Evolutionary conservation across 2,329 filamentous ascomycete genomes (phyloP).

Genomic region (Colletotrichum costaricense): DNA sequence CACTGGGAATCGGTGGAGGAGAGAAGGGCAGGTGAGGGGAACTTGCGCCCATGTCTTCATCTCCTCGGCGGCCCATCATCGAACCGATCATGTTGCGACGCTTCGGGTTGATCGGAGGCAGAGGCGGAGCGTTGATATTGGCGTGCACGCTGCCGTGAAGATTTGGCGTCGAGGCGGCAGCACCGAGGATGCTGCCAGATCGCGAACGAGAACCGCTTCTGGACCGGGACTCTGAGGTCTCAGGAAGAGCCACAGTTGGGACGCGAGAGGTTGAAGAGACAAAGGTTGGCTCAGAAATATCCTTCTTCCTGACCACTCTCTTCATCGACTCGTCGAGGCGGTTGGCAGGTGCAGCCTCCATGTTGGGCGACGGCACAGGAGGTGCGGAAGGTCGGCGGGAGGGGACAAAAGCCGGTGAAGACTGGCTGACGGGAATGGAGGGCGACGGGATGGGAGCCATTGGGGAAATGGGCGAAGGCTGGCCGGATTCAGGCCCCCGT

Average conservation of each 20-base stretch:
- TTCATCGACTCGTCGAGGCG: constrained; percentile 52
- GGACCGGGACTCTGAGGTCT: constrained; percentile 44
- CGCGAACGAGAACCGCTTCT: constrained; percentile 52
- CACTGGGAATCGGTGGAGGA: constrained; percentile 2
- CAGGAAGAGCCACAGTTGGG: constrained; percentile 53
- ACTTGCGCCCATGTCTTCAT: constrained; percentile 46
- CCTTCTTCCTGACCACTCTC: constrained; percentile 56
- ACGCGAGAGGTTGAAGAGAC: constrained; percentile 58
- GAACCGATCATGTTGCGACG: constrained; percentile 57
- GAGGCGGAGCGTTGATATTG: constrained; percentile 54
- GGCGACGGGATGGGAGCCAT: constrained; percentile 48
- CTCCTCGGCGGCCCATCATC: constrained; percentile 48
- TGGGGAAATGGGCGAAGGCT: constrained; percentile 59
- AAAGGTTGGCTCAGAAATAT: constrained; percentile 64
- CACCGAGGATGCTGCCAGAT: constrained; percentile 47
- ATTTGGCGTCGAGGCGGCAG: constrained; percentile 50
- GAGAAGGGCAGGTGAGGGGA: constrained; percentile 46
- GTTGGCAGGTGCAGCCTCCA: constrained; percentile 37
- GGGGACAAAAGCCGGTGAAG: constrained; percentile 46
- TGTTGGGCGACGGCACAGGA: constrained; percentile 42
- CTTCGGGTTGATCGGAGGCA: constrained; percentile 70
- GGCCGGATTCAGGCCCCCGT: constrained; percentile 50
- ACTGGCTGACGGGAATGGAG: constrained; percentile 44
- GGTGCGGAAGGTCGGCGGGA: constrained; percentile 48
- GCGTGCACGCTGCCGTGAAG: constrained; percentile 51